Percentiles rank a stretch among this genome's conserved stretches.
Evolutionary conservation across 208 protist species (phyloP).

Genomic region (Trypanosomatidae sp.): DNA sequence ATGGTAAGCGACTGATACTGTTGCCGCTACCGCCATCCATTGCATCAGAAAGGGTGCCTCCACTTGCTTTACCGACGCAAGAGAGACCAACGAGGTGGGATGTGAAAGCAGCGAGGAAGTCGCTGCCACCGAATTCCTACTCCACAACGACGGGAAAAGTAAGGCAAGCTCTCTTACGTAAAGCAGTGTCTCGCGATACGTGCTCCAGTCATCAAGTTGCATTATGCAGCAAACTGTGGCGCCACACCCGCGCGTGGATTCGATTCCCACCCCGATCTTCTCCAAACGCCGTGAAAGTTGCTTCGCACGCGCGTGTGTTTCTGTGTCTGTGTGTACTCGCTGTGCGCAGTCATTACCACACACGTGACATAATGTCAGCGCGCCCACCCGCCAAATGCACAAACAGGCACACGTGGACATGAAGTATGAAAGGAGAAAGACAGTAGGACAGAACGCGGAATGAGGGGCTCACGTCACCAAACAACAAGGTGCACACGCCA

Average conservation of each 20-base stretch:
- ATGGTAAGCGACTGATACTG: neutral
- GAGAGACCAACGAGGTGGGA: neutral
- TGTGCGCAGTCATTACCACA: neutral
- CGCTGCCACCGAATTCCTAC: neutral
- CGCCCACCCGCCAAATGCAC: neutral
- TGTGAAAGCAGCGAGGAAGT: neutral
- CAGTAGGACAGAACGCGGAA: neutral
- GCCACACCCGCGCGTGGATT: neutral
- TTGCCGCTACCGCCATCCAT: slow-evolving; percentile 4
- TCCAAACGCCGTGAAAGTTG: neutral
- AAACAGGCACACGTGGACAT: neutral
- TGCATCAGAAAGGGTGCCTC: neutral
- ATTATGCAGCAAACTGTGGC: neutral
- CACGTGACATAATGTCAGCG: neutral
- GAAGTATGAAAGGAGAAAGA: neutral
- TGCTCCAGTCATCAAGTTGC: slow-evolving; percentile 1
- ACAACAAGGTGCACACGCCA: neutral
- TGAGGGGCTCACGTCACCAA: neutral
- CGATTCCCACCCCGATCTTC: neutral
- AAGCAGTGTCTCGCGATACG: slow-evolving; percentile 14
- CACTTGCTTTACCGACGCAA: neutral
- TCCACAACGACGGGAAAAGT: slow-evolving; percentile 4
- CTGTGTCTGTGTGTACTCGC: neutral
- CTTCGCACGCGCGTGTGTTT: neutral
- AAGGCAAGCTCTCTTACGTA: slow-evolving; percentile 4